These are phyloP conservation scores for Torrubiella hemipterigena DNA, from an alignment of 2,329 filamentous ascomycete genomes.

Conservation along the genomic window DNA sequence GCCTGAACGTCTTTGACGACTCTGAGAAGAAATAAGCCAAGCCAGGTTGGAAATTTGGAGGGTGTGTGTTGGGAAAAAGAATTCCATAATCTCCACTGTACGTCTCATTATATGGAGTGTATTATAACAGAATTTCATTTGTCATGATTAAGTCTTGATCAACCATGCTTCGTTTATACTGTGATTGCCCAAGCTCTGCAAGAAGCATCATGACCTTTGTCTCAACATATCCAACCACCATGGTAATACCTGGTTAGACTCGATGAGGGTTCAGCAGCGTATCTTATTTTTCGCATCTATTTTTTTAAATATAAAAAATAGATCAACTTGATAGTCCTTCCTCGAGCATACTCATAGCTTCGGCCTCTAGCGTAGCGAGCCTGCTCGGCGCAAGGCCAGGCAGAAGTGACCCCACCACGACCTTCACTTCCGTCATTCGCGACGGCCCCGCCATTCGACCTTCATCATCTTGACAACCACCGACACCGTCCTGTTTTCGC, in stretches of 20 bases:
- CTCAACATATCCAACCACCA: too few species aligned
- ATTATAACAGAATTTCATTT: constrained; percentile 5
- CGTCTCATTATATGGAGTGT: constrained; percentile 14
- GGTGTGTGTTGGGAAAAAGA: constrained; percentile 1
- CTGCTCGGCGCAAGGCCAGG: too few species aligned
- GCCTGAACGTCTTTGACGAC: constrained; percentile 67
- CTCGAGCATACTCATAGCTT: too few species aligned
- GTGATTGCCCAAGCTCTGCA: not conserved
- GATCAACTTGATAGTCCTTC: too few species aligned
- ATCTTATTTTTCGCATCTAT: too few species aligned
- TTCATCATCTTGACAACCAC: not conserved
- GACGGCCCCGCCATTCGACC: constrained; percentile 3
- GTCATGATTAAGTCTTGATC: not conserved
- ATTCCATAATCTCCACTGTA: constrained; percentile 25
- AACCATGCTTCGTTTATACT: not conserved
- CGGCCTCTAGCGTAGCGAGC: too few species aligned
- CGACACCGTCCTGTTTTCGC: too few species aligned
- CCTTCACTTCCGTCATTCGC: not conserved
- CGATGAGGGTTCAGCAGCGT: too few species aligned
- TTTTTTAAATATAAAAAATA: too few species aligned
- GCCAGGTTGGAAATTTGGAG: constrained; percentile 3
- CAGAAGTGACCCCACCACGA: constrained; percentile 1
- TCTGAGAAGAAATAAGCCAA: constrained; percentile 31
- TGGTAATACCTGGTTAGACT: too few species aligned
- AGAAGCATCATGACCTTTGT: too few species aligned